Base-by-base conservation (phyloP, 352 stramenopile genomes). In the Globisporangium lucens region DNA sequence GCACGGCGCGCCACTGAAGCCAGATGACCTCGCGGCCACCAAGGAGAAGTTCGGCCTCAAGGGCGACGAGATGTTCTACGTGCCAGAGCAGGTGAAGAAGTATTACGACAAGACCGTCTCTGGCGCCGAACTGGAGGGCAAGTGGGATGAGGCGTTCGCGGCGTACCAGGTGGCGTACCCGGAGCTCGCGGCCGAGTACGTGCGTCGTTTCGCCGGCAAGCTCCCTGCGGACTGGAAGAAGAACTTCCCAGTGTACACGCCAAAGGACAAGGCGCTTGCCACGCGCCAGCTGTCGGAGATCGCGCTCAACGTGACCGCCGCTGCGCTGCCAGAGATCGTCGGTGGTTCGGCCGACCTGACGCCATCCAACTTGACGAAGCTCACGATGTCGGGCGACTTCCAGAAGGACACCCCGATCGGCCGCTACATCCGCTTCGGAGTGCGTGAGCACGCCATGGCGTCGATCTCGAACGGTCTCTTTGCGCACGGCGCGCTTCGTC, bases 391-490 rank as follows among this genome's bases (percentile, higher is more conserved):
- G 66, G 86, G 87, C 38, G 97, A 99, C 77, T 99, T 99, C 83
- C 97, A 99, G 83, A 98, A 98, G 80, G 80, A 97, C 73, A 98
- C 94, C 22, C 95, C 90, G 29, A 89, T 97, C 41, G 97, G 97
- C 59, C 93, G 95, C 63, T 99, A 99, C 78, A 88, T 99, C 69
- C 96, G 97, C 67, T 99, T 98, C 76, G 98, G 98, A 78, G 96
- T 99, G 60, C 89, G 98, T 66, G 98, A 99, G 82, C 98, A 99
- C 79, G 97, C 79, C 56, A 99, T 99, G 98, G 93, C 93, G 46
- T 95, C 97, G 22, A 98, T 99, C 69, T 98, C 81, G 67, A 99
- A 99, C 79, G 98, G 98, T 74, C 86, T 99, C 61, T 99, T 98
- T 79, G 96, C 97, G 10, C 98, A 99, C 80, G 98, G 98, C 63